These are phyloP conservation scores for Angomonas ambiguus DNA, from an alignment of 208 protist genomes.

Conservation along the genomic window DNA sequence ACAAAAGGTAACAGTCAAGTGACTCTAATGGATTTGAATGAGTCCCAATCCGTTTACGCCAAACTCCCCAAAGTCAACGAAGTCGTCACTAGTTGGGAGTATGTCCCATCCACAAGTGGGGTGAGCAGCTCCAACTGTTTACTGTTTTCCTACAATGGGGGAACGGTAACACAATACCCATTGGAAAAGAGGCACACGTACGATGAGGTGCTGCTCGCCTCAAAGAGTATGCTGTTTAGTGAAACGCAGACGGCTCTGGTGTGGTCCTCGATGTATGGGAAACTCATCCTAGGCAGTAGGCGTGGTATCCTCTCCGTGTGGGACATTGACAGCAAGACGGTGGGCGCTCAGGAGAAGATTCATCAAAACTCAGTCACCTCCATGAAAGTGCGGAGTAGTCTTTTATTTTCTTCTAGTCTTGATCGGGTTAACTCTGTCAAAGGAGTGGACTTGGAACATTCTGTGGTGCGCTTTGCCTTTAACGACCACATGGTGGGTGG, in stretches of 20 bases:
- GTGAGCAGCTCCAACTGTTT: conserved; percentile 25
- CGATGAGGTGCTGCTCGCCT: conserved; percentile 21
- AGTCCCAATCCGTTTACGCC: conserved; percentile 23
- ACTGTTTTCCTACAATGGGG: conserved; percentile 38
- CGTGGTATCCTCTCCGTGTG: conserved; percentile 38
- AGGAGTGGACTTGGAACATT: conserved; percentile 38
- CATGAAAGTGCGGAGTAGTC: conserved; percentile 12
- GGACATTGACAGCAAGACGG: conserved; percentile 25
- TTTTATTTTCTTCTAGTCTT: conserved; percentile 32
- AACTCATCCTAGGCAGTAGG: conserved; percentile 38
- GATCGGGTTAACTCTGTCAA: conserved; percentile 46
- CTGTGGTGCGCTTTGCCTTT: conserved; percentile 29
- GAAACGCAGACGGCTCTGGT: conserved; percentile 41
- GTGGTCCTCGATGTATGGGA: conserved; percentile 32
- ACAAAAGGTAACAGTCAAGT: conserved; percentile 18
- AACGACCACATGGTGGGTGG: conserved; percentile 47
- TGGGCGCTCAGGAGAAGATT: conserved; percentile 28
- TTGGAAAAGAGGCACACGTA: conserved; percentile 25
- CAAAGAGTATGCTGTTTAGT: conserved; percentile 16
- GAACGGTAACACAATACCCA: conserved; percentile 27
- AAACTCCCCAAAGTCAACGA: conserved; percentile 16
- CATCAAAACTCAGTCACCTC: conserved; percentile 24
- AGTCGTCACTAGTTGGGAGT: conserved; percentile 29
- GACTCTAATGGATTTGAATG: conserved; percentile 21
- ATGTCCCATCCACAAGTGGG: conserved; percentile 24